Evolutionary conservation across 306 rosid genomes (phyloP).

Genomic region (Rubus parviflorus): DNA sequence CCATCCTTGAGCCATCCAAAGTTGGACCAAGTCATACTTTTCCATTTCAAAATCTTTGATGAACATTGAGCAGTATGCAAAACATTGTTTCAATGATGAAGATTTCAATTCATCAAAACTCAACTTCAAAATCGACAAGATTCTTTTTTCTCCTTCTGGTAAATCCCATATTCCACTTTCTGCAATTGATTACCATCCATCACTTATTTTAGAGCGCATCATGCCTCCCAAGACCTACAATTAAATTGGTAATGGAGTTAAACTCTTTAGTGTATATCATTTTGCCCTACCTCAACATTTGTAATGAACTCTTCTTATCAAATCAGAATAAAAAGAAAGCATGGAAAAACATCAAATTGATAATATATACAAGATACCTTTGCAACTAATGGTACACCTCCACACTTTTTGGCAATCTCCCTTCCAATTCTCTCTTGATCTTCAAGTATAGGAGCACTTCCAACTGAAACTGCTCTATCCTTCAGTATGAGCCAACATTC

Average conservation of each 20-base stretch:
- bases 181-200: not conserved
- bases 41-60: not conserved
- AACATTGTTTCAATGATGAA: not conserved
- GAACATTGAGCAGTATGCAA: not conserved
- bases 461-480: not conserved
- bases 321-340: not conserved
- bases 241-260: not conserved
- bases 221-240: conserved; percentile 19
- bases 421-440: not conserved
- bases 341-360: not conserved
- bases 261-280: too few relatives aligned
- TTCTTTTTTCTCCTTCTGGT: not conserved
- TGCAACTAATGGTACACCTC: conserved; percentile 26
- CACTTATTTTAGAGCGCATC: not conserved
- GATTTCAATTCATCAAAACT: not conserved
- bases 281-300: too few relatives aligned
- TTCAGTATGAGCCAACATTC: conserved; percentile 19
- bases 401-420: conserved; percentile 21
- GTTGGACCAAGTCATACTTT: not conserved
- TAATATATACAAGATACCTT: not conserved
- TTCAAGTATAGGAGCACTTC: not conserved
- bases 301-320: not conserved
- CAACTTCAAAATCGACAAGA: not conserved
- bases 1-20: conserved; percentile 2
- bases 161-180: not conserved